Evolutionary conservation across 495 filamentous ascomycete species (phyloP).

Genomic region (Aspergillus avenaceus): DNA sequence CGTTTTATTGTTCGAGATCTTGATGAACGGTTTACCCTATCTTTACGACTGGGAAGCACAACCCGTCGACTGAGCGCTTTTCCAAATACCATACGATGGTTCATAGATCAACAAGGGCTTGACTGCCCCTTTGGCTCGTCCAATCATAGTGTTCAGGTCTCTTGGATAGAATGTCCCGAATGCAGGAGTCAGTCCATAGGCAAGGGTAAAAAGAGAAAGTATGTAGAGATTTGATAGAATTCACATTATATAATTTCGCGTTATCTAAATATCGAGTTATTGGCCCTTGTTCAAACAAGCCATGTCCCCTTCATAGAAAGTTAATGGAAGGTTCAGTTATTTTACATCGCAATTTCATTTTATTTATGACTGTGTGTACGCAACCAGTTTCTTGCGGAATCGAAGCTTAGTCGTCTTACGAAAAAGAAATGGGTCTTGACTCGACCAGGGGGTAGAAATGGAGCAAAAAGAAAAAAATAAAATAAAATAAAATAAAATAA

Average conservation of each 20-base stretch:
- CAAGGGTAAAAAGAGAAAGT: not conserved
- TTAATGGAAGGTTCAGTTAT: too few species aligned
- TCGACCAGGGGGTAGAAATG: too few species aligned
- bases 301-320: too few species aligned
- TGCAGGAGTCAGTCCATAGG: not conserved
- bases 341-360: too few species aligned
- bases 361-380: too few species aligned
- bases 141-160: not conserved
- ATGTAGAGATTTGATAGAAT: not conserved
- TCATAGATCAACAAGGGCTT: slow-evolving; percentile 4
- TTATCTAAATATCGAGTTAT: too few species aligned
- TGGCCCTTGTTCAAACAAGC: too few species aligned
- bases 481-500: too few species aligned
- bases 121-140: slow-evolving; percentile 5
- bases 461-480: too few species aligned
- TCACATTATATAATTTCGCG: not conserved
- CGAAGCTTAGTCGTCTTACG: too few species aligned
- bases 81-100: slow-evolving; percentile 7
- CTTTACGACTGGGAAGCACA: slow-evolving; percentile 1
- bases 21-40: slow-evolving; percentile 5
- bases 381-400: too few species aligned
- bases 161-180: not conserved
- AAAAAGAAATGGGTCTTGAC: too few species aligned
- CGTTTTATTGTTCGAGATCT: slow-evolving; percentile 5
- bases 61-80: slow-evolving; percentile 4